Conservation (phyloP, 371 early-diverging fungal genomes). For the Rhizopus sp. region DNA sequence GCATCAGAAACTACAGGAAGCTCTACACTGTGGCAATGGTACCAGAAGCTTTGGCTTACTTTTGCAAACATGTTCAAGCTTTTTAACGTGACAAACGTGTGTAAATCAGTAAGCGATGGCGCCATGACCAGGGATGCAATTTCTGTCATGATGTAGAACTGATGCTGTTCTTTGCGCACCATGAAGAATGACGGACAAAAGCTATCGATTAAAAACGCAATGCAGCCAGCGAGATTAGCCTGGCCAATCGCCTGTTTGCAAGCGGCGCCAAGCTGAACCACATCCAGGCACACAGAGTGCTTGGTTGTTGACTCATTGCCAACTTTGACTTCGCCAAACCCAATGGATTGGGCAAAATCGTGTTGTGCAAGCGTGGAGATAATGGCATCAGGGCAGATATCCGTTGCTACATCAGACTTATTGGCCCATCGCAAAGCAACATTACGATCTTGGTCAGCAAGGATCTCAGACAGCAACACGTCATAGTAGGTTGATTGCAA, state of each 20-base stretch:
- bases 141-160: constrained; percentile 22
- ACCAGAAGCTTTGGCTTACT: constrained; percentile 3
- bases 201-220: constrained; percentile 3
- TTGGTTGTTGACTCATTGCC: no score
- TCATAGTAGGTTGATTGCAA: constrained; percentile 14
- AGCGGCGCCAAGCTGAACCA: constrained; percentile 5
- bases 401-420: constrained; percentile 2
- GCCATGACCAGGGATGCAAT: constrained; percentile 19
- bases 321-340: neutral
- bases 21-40: constrained; percentile 3
- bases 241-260: constrained; percentile 2
- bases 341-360: no score
- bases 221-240: neutral
- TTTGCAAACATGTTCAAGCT: constrained; percentile 11
- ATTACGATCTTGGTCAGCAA: constrained; percentile 10
- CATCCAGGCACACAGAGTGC: constrained; percentile 6
- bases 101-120: constrained; percentile 13
- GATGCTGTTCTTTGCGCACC: constrained; percentile 13
- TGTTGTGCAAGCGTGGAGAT: constrained; percentile 12
- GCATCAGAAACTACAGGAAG: neutral
- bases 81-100: constrained; percentile 20
- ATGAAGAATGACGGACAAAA: constrained; percentile 12
- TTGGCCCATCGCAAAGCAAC: constrained; percentile 11
- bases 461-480: constrained; percentile 3
- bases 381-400: constrained; percentile 13